Base-by-base conservation (phyloP, 306 rosid genomes). In the Corylus avellana region DNA sequence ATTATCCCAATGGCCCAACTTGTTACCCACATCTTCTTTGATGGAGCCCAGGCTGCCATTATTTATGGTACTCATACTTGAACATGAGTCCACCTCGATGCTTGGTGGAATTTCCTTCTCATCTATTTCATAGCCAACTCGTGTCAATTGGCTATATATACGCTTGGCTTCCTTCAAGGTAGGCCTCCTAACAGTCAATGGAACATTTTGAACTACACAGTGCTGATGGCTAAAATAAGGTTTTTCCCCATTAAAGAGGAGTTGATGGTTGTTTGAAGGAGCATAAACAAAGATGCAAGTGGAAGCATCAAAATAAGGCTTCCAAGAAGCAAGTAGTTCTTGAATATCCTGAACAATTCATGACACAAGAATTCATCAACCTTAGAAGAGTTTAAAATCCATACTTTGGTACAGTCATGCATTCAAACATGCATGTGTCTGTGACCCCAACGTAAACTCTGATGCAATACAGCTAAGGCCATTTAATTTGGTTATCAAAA, bases 211-310 rank as follows among this genome's bases (percentile, higher is more conserved):
- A 61, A 91, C 76, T 62, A 77, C 72, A 73, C 86, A 77, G 59
- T 78, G 87, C 62, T 78, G 84, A 85, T 83, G 76, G 81, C 89
- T 85, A 83, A 92, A 95, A 75, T 83, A 86, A 1, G 95, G 88
- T 80, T 80, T 91, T 51, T 83, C 96, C 78, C 93, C 97, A 75
- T 86, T 88, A 73, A 90, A 95, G 75, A 95, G 84, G 44, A 95
- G 87, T 77, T 89, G 94, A 70, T 91, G 98, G 64, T 94, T 91
- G 84, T 86, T 91, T 80, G 98, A 95, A 51, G 98, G 96, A 72
- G 97, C 95, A 56, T 91, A 79, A 47, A 91, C 73, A 58, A 87
- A 92, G 80, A 91, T 84, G 68, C 94, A 91, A 69, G 87, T 73
- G n/a, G 97, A 85, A 79, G 94, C 90, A 77, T 91, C 92, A 53